Conservation (phyloP, 352 stramenopile genomes). For the Globisporangium cylindrosporum region DNA sequence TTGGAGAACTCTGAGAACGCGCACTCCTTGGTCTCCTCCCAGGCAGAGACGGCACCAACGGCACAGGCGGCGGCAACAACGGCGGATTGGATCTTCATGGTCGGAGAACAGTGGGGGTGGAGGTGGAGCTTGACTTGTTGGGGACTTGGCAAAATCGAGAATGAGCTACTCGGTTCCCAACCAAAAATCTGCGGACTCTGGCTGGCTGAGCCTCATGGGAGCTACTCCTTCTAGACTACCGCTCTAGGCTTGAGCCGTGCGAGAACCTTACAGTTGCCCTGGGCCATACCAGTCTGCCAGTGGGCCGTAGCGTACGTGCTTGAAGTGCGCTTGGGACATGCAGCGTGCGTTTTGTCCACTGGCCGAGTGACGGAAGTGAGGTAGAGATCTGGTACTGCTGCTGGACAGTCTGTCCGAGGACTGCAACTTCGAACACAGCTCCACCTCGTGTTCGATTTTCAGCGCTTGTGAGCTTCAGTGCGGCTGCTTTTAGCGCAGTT, state of each 20-base stretch:
- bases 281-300: neutral
- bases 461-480: neutral
- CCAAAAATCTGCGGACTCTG: neutral
- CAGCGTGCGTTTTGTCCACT: too few relatives aligned
- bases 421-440: too few relatives aligned
- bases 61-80: conserved; percentile 7
- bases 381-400: too few relatives aligned
- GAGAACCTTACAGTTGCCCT: neutral
- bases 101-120: neutral
- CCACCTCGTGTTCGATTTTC: neutral
- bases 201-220: neutral
- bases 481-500: neutral
- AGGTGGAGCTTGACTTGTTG: neutral
- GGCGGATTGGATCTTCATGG: conserved; percentile 12
- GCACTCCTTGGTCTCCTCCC: conserved; percentile 5
- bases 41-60: conserved; percentile 6
- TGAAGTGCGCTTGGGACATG: too few relatives aligned
- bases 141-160: neutral
- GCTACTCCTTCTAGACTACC: neutral
- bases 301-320: neutral
- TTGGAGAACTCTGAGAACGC: neutral
- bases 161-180: neutral
- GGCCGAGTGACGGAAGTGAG: too few relatives aligned
- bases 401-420: too few relatives aligned
- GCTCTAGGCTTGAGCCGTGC: neutral